phyloP scores from a whole-genome alignment of 768 basidiomycete genomes.

The Mycena epipterygia region DNA sequence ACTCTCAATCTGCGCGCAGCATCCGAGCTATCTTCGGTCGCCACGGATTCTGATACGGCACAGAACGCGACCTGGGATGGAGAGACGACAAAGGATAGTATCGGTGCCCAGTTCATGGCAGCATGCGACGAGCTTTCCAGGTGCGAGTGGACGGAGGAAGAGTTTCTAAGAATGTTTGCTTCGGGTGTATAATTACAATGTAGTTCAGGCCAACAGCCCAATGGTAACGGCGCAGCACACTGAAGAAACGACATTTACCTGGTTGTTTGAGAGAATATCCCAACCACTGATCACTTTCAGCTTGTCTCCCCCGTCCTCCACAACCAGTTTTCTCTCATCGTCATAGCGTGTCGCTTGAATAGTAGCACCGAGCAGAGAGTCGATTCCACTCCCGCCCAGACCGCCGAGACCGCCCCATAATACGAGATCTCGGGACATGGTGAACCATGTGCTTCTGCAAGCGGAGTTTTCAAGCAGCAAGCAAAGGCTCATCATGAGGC shows the following conservation, averaged over 20 bases:
- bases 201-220: conserved; percentile 24
- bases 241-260: conserved; percentile 60
- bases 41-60: background rate
- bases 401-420: conserved; percentile 77
- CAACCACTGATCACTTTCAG: conserved; percentile 72
- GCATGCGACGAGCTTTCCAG: conserved; percentile 33
- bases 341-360: conserved; percentile 87
- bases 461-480: conserved; percentile 73
- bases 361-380: conserved; percentile 90
- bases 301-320: conserved; percentile 63
- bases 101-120: conserved; percentile 12
- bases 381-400: conserved; percentile 87
- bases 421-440: conserved; percentile 58
- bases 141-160: conserved; percentile 36
- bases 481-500: conserved; percentile 67
- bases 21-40: background rate
- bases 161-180: conserved; percentile 33
- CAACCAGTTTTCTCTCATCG: conserved; percentile 67
- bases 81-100: background rate
- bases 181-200: conserved; percentile 12
- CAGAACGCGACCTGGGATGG: background rate
- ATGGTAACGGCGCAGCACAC: conserved; percentile 21
- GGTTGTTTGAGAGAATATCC: conserved; percentile 86
- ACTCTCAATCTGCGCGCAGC: conserved; percentile 27
- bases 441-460: conserved; percentile 59